Evolutionary conservation across 805 yeast species (phyloP).

Genomic region (Hanseniaspora pseudoguilliermondii): DNA sequence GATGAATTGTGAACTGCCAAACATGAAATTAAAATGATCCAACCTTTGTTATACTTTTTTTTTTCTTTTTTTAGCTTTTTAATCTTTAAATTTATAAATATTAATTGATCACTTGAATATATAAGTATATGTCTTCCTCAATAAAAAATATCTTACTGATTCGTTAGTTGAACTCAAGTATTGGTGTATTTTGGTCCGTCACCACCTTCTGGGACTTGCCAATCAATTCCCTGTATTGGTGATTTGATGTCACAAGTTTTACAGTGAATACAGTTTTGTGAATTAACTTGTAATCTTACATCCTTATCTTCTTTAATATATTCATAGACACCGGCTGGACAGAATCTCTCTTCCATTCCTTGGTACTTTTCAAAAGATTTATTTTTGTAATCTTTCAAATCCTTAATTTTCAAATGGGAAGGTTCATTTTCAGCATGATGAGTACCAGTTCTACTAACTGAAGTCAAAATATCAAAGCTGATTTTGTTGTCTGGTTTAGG

Average conservation of each 20-base stretch:
- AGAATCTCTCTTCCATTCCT: conserved; percentile 84
- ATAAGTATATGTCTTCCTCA: not conserved
- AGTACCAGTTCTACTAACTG: conserved; percentile 95
- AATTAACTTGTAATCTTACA: conserved; percentile 80
- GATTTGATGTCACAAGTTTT: conserved; percentile 96
- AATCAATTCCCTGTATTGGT: conserved; percentile 84
- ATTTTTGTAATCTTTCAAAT: conserved; percentile 52
- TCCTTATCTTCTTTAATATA: conserved; percentile 63
- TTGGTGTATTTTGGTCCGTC: conserved; percentile 94
- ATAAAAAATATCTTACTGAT: not conserved
- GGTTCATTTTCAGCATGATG: conserved; percentile 89
- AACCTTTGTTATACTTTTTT: too few species aligned
- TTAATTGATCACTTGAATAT: too few species aligned
- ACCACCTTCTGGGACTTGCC: conserved; percentile 99
- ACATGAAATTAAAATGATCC: too few species aligned
- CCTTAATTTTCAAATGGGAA: conserved; percentile 71
- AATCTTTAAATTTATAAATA: too few species aligned
- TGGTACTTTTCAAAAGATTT: conserved; percentile 59
- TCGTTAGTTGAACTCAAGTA: conserved; percentile 33
- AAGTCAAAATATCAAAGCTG: conserved; percentile 82
- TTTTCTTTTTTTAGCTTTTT: too few species aligned
- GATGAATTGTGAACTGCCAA: conserved; percentile 14
- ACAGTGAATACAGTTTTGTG: conserved; percentile 96
- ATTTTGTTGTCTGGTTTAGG: conserved; percentile 94
- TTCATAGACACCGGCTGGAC: conserved; percentile 98